These are phyloP conservation scores for Luffa acutangula DNA, from an alignment of 306 rosid species.

Conservation along the genomic window DNA sequence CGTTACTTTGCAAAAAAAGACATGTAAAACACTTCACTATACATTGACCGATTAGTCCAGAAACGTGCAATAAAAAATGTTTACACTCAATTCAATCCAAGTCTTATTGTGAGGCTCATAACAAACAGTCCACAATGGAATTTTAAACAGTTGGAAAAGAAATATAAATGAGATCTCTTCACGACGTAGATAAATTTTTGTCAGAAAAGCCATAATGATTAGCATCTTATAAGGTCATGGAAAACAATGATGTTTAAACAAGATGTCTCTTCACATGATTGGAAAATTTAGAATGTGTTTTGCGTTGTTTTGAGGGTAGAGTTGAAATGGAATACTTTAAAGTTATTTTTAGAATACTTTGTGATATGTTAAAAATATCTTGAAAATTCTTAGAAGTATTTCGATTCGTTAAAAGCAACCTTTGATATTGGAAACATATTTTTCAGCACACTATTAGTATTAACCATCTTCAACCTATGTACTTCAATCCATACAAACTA, in stretches of 20 bases:
- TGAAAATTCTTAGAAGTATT: background rate
- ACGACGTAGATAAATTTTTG: too few species aligned
- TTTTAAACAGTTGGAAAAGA: background rate
- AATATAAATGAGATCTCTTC: background rate
- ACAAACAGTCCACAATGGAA: background rate
- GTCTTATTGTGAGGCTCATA: background rate
- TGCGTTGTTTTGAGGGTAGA: too few species aligned
- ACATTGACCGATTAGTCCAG: background rate
- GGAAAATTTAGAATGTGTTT: too few species aligned
- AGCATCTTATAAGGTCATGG: background rate
- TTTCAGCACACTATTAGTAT: background rate
- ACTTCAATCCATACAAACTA: too few species aligned
- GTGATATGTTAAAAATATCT: background rate
- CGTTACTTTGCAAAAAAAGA: background rate
- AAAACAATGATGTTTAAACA: background rate
- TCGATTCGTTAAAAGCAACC: background rate
- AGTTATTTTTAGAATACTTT: background rate
- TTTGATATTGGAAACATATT: background rate
- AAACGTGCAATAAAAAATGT: background rate
- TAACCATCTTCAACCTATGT: background rate
- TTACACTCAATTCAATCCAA: background rate
- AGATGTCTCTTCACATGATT: too few species aligned
- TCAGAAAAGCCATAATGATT: too few species aligned
- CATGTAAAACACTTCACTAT: background rate
- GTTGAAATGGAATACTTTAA: background rate